These are phyloP conservation scores for Hypericum androsaemum DNA, from an alignment of 345 rosid genomes.

Conservation along the genomic window DNA sequence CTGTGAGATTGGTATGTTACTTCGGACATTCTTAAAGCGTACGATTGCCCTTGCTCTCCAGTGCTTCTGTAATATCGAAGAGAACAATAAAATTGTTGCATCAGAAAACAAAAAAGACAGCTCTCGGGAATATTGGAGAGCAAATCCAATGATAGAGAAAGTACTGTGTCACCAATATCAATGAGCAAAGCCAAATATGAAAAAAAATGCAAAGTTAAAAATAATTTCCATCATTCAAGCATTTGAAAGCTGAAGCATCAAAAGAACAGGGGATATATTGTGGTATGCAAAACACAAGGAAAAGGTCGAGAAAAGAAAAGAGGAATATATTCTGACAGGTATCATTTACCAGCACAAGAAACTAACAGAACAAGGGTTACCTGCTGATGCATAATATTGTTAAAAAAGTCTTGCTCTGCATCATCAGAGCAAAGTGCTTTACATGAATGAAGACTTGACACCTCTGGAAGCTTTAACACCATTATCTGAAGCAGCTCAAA, in stretches of 20 bases:
- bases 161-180: too few species aligned
- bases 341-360: too few species aligned
- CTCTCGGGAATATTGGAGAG: not conserved
- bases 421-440: conserved; percentile 68
- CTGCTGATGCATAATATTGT: conserved; percentile 67
- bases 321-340: too few species aligned
- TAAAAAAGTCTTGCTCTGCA: conserved; percentile 80
- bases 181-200: too few species aligned
- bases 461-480: conserved; percentile 68
- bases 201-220: too few species aligned
- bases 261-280: too few species aligned
- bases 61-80: conserved; percentile 48
- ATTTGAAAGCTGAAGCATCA: too few species aligned
- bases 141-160: too few species aligned
- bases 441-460: conserved; percentile 44
- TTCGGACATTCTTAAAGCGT: conserved; percentile 49
- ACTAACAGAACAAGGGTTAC: conserved; percentile 14
- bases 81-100: not conserved
- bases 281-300: too few species aligned
- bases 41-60: conserved; percentile 63
- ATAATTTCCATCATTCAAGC: too few species aligned
- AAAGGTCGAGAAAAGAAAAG: too few species aligned
- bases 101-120: conserved; percentile 5
- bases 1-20: conserved; percentile 39
- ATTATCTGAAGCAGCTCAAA: conserved; percentile 66